Conservation (phyloP, 1,284 basidiomycete species). For the Pseudozyma flocculosa region DNA sequence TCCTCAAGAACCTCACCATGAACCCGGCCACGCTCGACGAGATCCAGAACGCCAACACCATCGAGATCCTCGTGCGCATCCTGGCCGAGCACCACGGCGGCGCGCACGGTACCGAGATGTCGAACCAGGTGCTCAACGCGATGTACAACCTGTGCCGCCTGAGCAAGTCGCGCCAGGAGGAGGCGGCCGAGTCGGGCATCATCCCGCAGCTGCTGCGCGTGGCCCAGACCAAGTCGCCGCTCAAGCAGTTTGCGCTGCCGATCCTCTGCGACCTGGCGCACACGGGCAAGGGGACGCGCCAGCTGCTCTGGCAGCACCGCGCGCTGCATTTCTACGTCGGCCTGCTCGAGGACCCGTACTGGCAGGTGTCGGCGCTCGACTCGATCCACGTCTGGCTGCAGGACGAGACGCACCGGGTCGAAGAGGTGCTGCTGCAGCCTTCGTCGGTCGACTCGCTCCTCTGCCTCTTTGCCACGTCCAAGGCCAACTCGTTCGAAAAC, state of each 20-base stretch:
- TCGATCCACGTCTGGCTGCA: constrained; percentile 89
- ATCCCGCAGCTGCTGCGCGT: constrained; percentile 86
- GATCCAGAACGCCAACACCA: constrained; percentile 90
- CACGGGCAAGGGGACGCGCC: constrained; percentile 46
- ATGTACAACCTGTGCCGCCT: constrained; percentile 53
- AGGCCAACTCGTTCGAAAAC: constrained; percentile 90
- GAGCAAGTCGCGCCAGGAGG: constrained; percentile 69
- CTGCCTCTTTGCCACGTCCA: constrained; percentile 75
- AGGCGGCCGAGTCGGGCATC: constrained; percentile 91
- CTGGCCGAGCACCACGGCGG: constrained; percentile 78
- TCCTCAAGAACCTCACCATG: constrained; percentile 94
- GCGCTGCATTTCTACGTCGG: constrained; percentile 70
- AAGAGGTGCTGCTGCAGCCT: constrained; percentile 77
- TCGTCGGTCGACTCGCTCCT: constrained; percentile 73
- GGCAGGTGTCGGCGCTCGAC: constrained; percentile 90
- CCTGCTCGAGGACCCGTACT: constrained; percentile 87
- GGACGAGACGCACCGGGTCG: constrained; percentile 89
- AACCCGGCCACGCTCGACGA: constrained; percentile 78
- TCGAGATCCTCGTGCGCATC: constrained; percentile 82
- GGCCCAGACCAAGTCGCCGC: constrained; percentile 79
- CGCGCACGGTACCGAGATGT: constrained; percentile 70
- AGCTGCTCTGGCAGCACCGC: constrained; percentile 56
- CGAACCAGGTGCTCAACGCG: constrained; percentile 52
- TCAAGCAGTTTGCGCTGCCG: constrained; percentile 94
- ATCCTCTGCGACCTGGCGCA: constrained; percentile 73